phyloP scores from a whole-genome alignment of 345 rosid genomes.

The Camelina sativa region DNA sequence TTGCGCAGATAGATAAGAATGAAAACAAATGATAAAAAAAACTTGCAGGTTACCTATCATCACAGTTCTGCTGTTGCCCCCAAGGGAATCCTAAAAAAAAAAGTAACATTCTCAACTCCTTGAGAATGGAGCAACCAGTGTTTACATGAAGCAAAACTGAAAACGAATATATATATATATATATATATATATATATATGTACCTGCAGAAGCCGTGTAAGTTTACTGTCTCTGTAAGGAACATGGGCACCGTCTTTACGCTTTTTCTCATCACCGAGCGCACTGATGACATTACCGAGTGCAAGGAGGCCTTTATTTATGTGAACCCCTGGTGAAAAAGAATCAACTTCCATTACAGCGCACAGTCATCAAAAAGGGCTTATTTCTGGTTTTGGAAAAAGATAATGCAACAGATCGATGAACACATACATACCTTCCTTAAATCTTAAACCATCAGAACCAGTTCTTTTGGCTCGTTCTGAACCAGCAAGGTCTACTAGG shows the following conservation, averaged over 20 bases:
- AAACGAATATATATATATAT: neutral
- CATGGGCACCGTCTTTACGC: conserved; percentile 91
- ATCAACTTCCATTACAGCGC: conserved; percentile 27
- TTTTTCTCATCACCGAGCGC: conserved; percentile 99
- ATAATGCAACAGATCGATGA: neutral
- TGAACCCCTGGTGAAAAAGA: conserved; percentile 74
- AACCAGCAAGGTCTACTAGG: conserved; percentile 99
- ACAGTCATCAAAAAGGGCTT: conserved; percentile 27
- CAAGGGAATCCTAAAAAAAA: conserved; percentile 85
- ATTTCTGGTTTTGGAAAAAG: neutral
- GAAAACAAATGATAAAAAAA: neutral
- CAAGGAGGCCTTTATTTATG: conserved; percentile 97
- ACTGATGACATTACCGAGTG: conserved; percentile 98
- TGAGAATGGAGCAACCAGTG: conserved; percentile 22
- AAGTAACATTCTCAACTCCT: conserved; percentile 1
- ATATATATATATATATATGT: neutral
- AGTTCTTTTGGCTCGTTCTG: conserved; percentile 97
- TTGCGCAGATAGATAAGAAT: neutral
- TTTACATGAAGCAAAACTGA: neutral
- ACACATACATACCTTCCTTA: conserved; percentile 76
- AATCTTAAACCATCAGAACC: conserved; percentile 97
- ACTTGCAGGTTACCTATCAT: conserved; percentile 75
- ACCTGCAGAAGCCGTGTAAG: conserved; percentile 99
- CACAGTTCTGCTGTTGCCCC: conserved; percentile 98
- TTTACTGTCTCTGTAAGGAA: conserved; percentile 98